Percentiles rank a stretch among this genome's conserved stretches.
Evolutionary conservation across 441 rosid genomes (phyloP).

Genomic region (Biscutella laevigata): DNA sequence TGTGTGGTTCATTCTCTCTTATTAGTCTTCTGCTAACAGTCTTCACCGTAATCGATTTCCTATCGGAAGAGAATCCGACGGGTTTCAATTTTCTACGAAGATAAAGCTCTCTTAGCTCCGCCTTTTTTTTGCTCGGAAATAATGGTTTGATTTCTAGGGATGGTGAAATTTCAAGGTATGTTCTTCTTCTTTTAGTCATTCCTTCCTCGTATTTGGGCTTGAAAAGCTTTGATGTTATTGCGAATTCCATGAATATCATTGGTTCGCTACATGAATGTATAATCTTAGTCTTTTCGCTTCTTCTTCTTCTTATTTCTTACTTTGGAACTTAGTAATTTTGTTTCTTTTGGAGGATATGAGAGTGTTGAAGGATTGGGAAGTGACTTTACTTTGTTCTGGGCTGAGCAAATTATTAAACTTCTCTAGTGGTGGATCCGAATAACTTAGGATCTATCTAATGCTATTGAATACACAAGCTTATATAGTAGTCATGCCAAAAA

Average conservation of each 20-base stretch:
- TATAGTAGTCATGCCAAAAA: conserved; percentile 13
- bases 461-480: conserved; percentile 7
- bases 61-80: not conserved
- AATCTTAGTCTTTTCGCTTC: not conserved
- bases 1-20: conserved; percentile 24
- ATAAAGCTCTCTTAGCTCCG: conserved; percentile 1
- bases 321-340: not conserved
- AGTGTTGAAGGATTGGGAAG: not conserved
- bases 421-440: conserved; percentile 18
- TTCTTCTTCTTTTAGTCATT: conserved; percentile 1
- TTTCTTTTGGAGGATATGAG: not conserved
- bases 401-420: not conserved
- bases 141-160: conserved; percentile 25
- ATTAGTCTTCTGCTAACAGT: conserved; percentile 12
- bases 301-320: too few relatives aligned
- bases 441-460: conserved; percentile 13
- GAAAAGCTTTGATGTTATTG: not conserved
- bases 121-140: not conserved
- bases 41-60: conserved; percentile 8
- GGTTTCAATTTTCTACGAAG: not conserved
- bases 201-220: conserved; percentile 9
- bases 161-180: conserved; percentile 24
- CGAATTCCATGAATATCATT: not conserved
- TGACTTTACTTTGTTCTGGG: not conserved
- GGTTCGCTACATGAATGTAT: not conserved